Evolutionary conservation across 352 stramenopile genomes (phyloP).

Genomic region (Phytophthora gonapodyides): DNA sequence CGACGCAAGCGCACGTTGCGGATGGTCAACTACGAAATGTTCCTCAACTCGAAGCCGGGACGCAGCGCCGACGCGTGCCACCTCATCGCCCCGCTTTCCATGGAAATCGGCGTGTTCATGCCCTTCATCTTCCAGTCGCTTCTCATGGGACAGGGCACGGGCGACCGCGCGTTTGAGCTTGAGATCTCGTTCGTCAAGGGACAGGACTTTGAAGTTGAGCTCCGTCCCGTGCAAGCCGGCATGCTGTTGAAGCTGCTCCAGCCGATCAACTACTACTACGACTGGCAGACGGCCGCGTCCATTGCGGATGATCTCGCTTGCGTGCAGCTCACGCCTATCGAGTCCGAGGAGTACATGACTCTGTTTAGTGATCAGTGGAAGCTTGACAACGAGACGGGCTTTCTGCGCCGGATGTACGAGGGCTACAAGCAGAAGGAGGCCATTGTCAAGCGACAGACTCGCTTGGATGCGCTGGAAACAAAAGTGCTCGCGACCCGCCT

Average conservation of each 20-base stretch:
- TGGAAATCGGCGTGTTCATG: conserved; percentile 67
- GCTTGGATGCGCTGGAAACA: conserved; percentile 57
- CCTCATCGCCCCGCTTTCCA: conserved; percentile 54
- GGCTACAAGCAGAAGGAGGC: conserved; percentile 50
- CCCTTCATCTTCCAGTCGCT: conserved; percentile 71
- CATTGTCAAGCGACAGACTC: conserved; percentile 41
- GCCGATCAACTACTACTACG: conserved; percentile 64
- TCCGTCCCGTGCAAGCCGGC: conserved; percentile 66
- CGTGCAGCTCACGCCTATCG: conserved; percentile 48
- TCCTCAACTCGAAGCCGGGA: conserved; percentile 57
- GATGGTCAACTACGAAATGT: conserved; percentile 69
- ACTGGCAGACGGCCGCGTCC: conserved; percentile 64
- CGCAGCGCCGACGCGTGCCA: conserved; percentile 42
- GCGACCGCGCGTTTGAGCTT: conserved; percentile 53
- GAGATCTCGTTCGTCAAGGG: conserved; percentile 50
- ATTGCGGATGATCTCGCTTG: conserved; percentile 69
- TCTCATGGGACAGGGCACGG: conserved; percentile 47
- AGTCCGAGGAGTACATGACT: conserved; percentile 63
- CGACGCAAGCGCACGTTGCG: conserved; percentile 54
- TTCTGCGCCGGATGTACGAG: conserved; percentile 44
- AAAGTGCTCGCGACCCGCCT: conserved; percentile 64
- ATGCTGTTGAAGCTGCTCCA: conserved; percentile 64
- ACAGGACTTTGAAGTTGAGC: conserved; percentile 46
- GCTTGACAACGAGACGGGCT: conserved; percentile 54
- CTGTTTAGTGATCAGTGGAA: conserved; percentile 64